Base-by-base conservation (phyloP, 805 yeast genomes). In the Lachancea cidri region DNA sequence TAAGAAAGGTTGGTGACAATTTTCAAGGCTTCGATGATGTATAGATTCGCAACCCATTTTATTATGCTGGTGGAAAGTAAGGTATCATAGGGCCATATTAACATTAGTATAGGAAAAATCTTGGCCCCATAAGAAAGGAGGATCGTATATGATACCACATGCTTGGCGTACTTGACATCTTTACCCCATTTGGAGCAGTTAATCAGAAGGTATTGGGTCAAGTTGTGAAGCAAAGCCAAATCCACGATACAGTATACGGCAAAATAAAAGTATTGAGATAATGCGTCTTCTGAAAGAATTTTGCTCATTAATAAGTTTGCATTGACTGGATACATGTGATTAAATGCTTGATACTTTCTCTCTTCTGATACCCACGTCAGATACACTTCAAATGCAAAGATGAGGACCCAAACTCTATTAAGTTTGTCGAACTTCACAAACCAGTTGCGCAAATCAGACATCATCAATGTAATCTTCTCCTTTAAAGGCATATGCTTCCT, bases 81-180 rank as follows among this genome's bases (percentile, higher is more conserved):
- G n/a, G 84, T 76, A 56, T 93, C 96, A 55, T 93, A 93, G 0
- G 95, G 93, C 99, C 99, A 93, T 27, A 93, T 91, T 24, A 93
- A 69, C 89, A 91, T 91, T 25, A 93, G 70, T 15, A 93, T 83
- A 0, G 98, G 98, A 47, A 91, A 81, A 17, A 91, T 68, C 55
- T 84, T 86, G 30, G 91, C 81, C 1, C 86, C 78, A 33, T 86
- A 79, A 0, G 97, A 81, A 4, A 88, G 72, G 34, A 89, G 57
- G 1, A 88, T 71, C 0, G 95, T 83, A 7, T 81, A 72, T 1
- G 87, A 72, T 14, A 89, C 60, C 57, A 38, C 61, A 49, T 32
- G 42, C 27, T 36, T 52, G n/a, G 55, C 50, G 17, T 47, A 46
- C 37, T 44, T 45, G 13, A 54, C 39, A 30, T 51, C 42, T 2